Evolutionary conservation across 2,329 filamentous ascomycete genomes (phyloP), one percentile per base, ranked within the genome.

Genomic region (Pleoardoris graminearum): DNA sequence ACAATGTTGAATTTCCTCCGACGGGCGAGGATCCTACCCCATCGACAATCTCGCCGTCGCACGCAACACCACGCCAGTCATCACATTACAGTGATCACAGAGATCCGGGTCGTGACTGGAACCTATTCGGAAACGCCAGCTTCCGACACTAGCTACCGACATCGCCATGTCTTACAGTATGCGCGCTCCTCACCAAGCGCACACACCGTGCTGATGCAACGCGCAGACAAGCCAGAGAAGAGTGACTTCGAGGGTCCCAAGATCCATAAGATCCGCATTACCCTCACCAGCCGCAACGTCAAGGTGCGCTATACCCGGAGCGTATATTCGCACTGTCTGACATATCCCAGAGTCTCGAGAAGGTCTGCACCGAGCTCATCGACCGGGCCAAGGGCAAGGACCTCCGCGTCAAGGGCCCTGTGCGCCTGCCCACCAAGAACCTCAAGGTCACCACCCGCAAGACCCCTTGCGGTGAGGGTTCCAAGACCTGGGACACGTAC

Each of bases 401-500:
- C 77, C 90, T 99, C 75, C 89, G 89, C 77, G 91, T 96, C 83
- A 97, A 97, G 89, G 93, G 94, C 75, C 91, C 93, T 77, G 93
- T 97, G 80, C 91, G 93, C 75, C 89, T 97, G 73, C 91, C 94
- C 72, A 97, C 92, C 83, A 96, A 97, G 88, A 90, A 86, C 78
- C 86, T 97, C 74, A 91, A 94, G 85, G 86, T 96, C 84, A 91
- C 90, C 77, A 96, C 94, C 84, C 89, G 94, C 76, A 99, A 99
- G 89, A 97, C 94, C 65, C 94, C 94, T 78, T 94, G 90, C 82
- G 94, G 94, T 89, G 94, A 99, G 87, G 94, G 94, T 82, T 95
- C 89, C 80, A 99, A 99, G 91, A 99, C 94, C 76, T 99, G 94
- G 94, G 94, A 97, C 79, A 87, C 85, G 79, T 99, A 84, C 80